phyloP scores from a whole-genome alignment of 768 basidiomycete genomes.

The Serendipita sp. region DNA sequence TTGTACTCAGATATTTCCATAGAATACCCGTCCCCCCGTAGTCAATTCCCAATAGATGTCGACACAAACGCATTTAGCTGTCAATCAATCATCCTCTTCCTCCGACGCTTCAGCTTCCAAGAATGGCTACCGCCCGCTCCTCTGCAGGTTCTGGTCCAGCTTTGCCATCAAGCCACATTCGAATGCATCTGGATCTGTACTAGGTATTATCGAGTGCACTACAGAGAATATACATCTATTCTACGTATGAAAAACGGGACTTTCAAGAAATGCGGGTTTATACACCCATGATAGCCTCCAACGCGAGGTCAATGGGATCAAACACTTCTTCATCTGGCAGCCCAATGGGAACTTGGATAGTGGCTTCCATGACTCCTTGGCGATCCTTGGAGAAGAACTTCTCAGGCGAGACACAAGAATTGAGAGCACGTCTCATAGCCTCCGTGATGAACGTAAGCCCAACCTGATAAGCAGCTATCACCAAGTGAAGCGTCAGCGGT shows the following conservation, averaged over 20 bases:
- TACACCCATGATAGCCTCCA: conserved; percentile 4
- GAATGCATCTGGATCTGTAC: too few relatives aligned
- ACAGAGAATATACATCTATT: neutral
- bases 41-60: too few relatives aligned
- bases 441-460: conserved; percentile 87
- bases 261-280: neutral
- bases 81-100: too few relatives aligned
- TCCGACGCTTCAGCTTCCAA: too few relatives aligned
- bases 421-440: conserved; percentile 90
- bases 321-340: conserved; percentile 3
- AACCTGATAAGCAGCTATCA: conserved; percentile 81
- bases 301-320: conserved; percentile 2
- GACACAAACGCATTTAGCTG: too few relatives aligned
- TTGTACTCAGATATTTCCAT: too few relatives aligned
- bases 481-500: conserved; percentile 6
- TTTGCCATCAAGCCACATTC: neutral
- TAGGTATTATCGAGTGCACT: neutral
- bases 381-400: conserved; percentile 45
- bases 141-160: neutral
- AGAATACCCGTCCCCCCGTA: too few relatives aligned
- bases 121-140: too few relatives aligned
- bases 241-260: too few relatives aligned
- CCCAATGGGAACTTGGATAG: conserved; percentile 3
- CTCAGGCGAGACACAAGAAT: conserved; percentile 86
- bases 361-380: neutral